Conservation (phyloP, 164 flowering plant genomes). For the Nymphaea colorata region DNA sequence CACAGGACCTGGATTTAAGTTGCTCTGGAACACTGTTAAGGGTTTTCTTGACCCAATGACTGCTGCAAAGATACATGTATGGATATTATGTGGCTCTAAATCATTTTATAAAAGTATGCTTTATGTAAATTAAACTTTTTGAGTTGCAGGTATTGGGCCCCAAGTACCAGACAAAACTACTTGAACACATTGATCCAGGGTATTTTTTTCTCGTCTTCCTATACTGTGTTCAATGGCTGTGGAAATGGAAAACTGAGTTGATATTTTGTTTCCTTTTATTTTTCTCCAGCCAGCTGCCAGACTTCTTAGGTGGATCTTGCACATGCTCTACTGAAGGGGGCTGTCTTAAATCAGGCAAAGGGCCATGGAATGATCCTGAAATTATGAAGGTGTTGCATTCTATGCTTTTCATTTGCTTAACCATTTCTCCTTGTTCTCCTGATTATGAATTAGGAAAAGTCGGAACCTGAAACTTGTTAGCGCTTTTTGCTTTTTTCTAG, state of each 20-base stretch:
- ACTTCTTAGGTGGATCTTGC: conserved; percentile 92
- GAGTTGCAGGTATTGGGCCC: conserved; percentile 62
- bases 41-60: conserved; percentile 79
- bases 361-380: conserved; percentile 92
- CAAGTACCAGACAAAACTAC: conserved; percentile 50
- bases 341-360: conserved; percentile 75
- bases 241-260: background rate
- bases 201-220: conserved; percentile 8
- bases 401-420: background rate
- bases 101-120: background rate
- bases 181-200: conserved; percentile 76
- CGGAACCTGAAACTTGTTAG: background rate
- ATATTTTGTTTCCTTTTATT: background rate
- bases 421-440: too few species aligned
- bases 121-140: background rate
- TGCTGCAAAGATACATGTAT: conserved; percentile 73
- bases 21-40: conserved; percentile 88
- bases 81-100: background rate
- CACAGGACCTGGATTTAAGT: conserved; percentile 86
- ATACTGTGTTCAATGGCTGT: background rate
- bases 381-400: conserved; percentile 54
- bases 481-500: conserved; percentile 23
- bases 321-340: conserved; percentile 72
- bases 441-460: background rate
- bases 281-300: conserved; percentile 78